Base-by-base conservation (phyloP, 257 asterid species). In the Ligustrum vulgare region DNA sequence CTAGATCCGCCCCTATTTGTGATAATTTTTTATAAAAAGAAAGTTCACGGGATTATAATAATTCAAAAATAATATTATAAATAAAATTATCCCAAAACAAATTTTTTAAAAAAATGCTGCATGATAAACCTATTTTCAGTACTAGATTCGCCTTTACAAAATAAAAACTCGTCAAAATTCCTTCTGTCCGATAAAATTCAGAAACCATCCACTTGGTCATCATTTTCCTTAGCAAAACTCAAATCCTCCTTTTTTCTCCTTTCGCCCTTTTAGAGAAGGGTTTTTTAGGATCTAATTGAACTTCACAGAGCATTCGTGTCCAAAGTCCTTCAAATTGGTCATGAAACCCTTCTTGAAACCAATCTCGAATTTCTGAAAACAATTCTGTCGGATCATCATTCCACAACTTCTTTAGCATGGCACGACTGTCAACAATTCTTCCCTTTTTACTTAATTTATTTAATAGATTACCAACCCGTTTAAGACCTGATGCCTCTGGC, bases 261-360 rank as follows among this genome's bases (percentile, higher is more conserved):
- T 81, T 78, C 39, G 71, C 63, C 79, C 41, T 85, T 49, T 75
- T 77, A 3, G 87, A 51, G 72, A 80, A 79, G 31, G 89, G 82
- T 71, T 81, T 28, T 78, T 73, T 73, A 20, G 82, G 77, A 71
- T 86, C 85, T 72, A 83, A 78, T 13, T 18, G 63, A 41, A 60
- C 84, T 81, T 89, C 84, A 45, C 71, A 58, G 13, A 70, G 87
- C 93, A 89, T 91, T 75, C 79, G 79, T 35, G 33, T 74, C 97
- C 97, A 91, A 18, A 91, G 82, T 65, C 67, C 56, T 56, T 86
- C 77, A 37, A 89, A 89, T 82, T 71, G 79, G 15, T 3, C 74
- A 69, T 45, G 82, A 60, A 85, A 87, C 32, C 90, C 89, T 80
- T 80, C 87, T 71, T 86, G 97, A 82, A 89, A 93, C 97, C 97